Percentiles rank a stretch among this genome's conserved stretches.
Evolutionary conservation across 129 eudicot species (phyloP).

Genomic region (Kitagawia praeruptora): DNA sequence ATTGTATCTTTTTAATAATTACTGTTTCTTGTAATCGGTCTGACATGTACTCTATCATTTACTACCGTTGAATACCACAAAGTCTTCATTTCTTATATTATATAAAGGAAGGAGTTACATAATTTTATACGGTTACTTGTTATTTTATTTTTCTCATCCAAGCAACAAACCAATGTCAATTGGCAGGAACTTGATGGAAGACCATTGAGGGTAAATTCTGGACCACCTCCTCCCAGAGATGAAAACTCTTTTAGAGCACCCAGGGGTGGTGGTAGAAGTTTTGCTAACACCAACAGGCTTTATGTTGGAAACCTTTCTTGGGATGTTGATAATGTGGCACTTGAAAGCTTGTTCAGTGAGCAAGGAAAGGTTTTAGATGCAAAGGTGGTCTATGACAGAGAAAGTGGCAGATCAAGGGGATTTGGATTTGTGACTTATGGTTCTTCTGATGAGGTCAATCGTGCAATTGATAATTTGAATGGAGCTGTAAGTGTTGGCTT

Average conservation of each 20-base stretch:
- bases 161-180: neutral
- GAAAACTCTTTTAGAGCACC: conserved; percentile 3
- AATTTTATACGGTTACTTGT: neutral
- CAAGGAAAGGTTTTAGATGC: conserved; percentile 82
- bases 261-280: conserved; percentile 27
- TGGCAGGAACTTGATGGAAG: conserved; percentile 7
- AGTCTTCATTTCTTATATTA: neutral
- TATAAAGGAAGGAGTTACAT: neutral
- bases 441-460: conserved; percentile 71
- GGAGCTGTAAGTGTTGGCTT: conserved; percentile 47
- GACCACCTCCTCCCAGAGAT: conserved; percentile 2
- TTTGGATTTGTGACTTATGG: conserved; percentile 59
- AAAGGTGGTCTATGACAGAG: conserved; percentile 82
- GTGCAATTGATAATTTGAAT: conserved; percentile 61
- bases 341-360: conserved; percentile 62
- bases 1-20: neutral
- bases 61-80: neutral
- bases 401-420: conserved; percentile 46
- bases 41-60: neutral
- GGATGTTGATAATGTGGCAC: conserved; percentile 78
- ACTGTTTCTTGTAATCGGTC: neutral
- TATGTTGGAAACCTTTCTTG: conserved; percentile 89
- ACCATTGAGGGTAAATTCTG: conserved; percentile 2
- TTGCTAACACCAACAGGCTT: conserved; percentile 52
- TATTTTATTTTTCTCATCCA: neutral